These are phyloP conservation scores for Pythium volutum DNA, from an alignment of 352 stramenopile species.

Conservation along the genomic window DNA sequence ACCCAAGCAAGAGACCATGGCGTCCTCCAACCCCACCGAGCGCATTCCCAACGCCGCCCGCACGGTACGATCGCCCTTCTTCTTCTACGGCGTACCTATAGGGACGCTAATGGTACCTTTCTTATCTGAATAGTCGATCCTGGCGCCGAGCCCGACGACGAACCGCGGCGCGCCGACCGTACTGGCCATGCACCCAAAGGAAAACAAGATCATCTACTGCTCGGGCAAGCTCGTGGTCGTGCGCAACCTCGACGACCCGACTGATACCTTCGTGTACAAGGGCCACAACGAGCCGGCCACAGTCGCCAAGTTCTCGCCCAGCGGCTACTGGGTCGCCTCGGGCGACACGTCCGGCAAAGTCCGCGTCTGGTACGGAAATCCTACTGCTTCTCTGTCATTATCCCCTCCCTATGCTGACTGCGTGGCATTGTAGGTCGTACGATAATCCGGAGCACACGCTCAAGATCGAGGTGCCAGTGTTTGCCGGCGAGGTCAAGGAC, in stretches of 20 bases:
- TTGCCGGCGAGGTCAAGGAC: slow-evolving; percentile 92
- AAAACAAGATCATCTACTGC: slow-evolving; percentile 91
- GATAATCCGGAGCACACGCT: slow-evolving; percentile 96
- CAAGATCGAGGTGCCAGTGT: slow-evolving; percentile 92
- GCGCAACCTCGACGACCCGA: slow-evolving; percentile 81
- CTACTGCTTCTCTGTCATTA: not conserved
- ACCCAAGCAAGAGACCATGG: slow-evolving; percentile 30
- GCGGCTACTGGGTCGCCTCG: slow-evolving; percentile 93
- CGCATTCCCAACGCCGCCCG: slow-evolving; percentile 53
- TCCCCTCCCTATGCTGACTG: not conserved
- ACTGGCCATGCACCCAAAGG: slow-evolving; percentile 77
- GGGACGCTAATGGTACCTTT: not conserved
- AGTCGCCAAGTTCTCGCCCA: slow-evolving; percentile 93
- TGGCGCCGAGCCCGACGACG: slow-evolving; percentile 69
- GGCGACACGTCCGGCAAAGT: slow-evolving; percentile 90
- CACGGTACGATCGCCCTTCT: slow-evolving; percentile 23
- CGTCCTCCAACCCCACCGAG: slow-evolving; percentile 60
- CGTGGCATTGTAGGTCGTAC: slow-evolving; percentile 83
- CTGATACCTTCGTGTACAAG: slow-evolving; percentile 93
- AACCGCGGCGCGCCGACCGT: slow-evolving; percentile 67
- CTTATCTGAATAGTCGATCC: slow-evolving; percentile 34
- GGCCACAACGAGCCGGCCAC: slow-evolving; percentile 92
- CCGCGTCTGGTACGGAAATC: slow-evolving; percentile 85
- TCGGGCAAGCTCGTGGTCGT: slow-evolving; percentile 91
- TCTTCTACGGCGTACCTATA: not conserved